Base-by-base conservation (phyloP, 2,329 filamentous ascomycete genomes). In the Stagonosporopsis vannaccii region DNA sequence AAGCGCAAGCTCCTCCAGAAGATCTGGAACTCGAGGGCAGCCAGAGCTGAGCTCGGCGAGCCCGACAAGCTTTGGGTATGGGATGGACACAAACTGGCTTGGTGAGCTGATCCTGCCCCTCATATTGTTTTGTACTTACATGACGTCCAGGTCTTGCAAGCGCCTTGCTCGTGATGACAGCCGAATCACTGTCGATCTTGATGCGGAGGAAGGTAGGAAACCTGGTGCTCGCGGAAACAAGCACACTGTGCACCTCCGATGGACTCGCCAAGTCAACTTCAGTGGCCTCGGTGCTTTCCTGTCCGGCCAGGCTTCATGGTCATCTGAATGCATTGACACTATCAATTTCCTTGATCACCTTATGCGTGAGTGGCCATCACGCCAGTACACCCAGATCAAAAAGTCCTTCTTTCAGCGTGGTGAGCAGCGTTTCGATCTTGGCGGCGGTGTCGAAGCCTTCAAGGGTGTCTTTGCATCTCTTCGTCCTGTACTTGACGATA, bases 271-370 rank as follows among this genome's bases (percentile, higher is more conserved):
- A 2, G 84, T 99, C 20, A 84, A 90, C 39, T 83, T 98, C 48
- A 77, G 81, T 3, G 80, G 84, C 0, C 82, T 98, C 0, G 77
- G 83, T 3, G 79, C 81, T 0, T 97, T 94, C 70, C 96, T 2
- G 68, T 80, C 1, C 82, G 86, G 43, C 78, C 83, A 56, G 79
- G 83, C 19, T 76, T 81, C 1, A 3, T 75, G 71, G 69, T 62
- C 60, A 1, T 85, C 85, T 33, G 78, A 82, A 19, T 87, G 94
- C 19, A 82, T 94, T 7, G 90, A 95, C 69, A 88, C 90, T 13
- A 85, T 98, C 75, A 97, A 90, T 72, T 97, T 97, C 69, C 80
- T 97, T 4, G 95, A 99, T 61, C 95, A 99, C 70, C 80, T 94
- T 7, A 81, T 99, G 51, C 90, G 95, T 4, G 87, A 96, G 74